Base-by-base conservation (phyloP, 1,139 yeast species). In the Lodderomyces margitis region DNA sequence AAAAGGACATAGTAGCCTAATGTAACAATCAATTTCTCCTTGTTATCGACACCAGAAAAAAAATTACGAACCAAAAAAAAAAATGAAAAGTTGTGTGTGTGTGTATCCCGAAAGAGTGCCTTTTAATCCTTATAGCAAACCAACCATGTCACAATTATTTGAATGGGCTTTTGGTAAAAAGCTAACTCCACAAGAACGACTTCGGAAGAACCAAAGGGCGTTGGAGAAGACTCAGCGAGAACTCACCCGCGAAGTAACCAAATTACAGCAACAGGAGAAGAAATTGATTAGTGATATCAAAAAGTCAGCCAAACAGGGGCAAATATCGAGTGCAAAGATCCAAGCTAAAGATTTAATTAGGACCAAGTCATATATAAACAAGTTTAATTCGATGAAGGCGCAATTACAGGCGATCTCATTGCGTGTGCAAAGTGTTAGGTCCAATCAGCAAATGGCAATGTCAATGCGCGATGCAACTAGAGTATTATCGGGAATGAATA, bases 121-220 rank as follows among this genome's bases (percentile, higher is more conserved):
- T 25, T 25, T 12, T 5, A 25, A 12, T 4, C 36, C 25, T 8
- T 12, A 33, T 14, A 30, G 10, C 36, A 33, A 9, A 20, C 31
- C 6, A 19, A 19, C 21, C 25, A 68, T 68, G 74, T 60, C 72
- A 30, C 83, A 78, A 55, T 65, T 89, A 54, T 78, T 91, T 53
- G 95, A 89, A 59, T 92, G 98, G 98, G 89, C 88, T 21, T 92
- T 92, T 66, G 98, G 98, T 12, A 87, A 89, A 73, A 79, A 84
- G 59, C 68, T 87, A 52, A 89, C 98, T 37, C 98, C 98, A 6
- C 97, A 89, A 58, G 98, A 92, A 66, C 75, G 91, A 59, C 79
- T 92, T 58, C 82, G 97, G 52, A 89, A 86, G 80, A 95, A 92
- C 64, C 98, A 92, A 68, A 71, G 98, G 44, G 94, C 96, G 3